Conservation (phyloP, 805 yeast species). For the Candida pseudoglaebosa region DNA sequence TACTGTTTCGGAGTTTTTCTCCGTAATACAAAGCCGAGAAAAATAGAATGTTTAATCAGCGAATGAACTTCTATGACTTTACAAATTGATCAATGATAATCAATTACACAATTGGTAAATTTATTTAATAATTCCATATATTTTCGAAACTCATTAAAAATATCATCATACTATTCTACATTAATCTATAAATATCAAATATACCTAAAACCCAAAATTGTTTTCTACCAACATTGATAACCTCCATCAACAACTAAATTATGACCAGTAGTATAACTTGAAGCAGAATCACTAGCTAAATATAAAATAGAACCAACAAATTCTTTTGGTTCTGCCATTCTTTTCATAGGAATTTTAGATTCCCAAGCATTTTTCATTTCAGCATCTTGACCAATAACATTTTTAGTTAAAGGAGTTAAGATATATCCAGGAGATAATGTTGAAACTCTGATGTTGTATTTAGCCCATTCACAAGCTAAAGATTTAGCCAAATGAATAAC, state of each 20-base stretch:
- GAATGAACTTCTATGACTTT: too few species aligned
- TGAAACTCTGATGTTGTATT: constrained; percentile 70
- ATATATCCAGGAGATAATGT: constrained; percentile 80
- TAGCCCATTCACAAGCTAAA: constrained; percentile 80
- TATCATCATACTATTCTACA: too few species aligned
- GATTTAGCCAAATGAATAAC: constrained; percentile 76
- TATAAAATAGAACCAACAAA: constrained; percentile 74
- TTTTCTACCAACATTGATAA: constrained; percentile 75
- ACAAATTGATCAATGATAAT: too few species aligned
- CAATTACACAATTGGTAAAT: too few species aligned
- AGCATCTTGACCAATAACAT: constrained; percentile 57
- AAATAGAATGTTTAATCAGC: too few species aligned
- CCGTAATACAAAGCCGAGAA: too few species aligned
- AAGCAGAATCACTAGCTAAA: constrained; percentile 66
- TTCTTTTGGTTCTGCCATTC: constrained; percentile 85
- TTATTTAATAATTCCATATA: too few species aligned
- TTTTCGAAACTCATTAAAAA: too few species aligned
- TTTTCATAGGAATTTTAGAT: constrained; percentile 65
- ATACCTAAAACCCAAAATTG: too few species aligned
- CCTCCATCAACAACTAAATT: constrained; percentile 85
- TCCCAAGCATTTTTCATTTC: constrained; percentile 72
- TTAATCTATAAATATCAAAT: too few species aligned
- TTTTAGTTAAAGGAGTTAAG: constrained; percentile 71
- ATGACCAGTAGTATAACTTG: constrained; percentile 80
- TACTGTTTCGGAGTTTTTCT: too few species aligned